Evolutionary conservation across 2,329 filamentous ascomycete genomes (phyloP).

Genomic region (Nectriaceae sp.): DNA sequence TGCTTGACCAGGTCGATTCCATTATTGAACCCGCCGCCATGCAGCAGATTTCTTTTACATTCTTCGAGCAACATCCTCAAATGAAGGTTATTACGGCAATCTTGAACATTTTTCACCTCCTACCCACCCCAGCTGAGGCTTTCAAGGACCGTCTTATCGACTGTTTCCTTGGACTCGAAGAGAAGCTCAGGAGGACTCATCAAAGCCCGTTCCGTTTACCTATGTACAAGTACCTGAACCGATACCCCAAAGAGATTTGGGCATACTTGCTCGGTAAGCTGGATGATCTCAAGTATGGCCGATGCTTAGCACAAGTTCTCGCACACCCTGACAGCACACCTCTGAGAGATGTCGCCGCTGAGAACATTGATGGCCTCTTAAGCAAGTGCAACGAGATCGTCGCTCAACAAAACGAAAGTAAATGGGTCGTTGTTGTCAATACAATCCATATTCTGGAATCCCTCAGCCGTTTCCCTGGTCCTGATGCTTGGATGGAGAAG

Average conservation of each 20-base stretch:
- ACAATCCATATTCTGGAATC: conserved; percentile 84
- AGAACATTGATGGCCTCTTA: conserved; percentile 73
- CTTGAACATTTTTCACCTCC: conserved; percentile 95
- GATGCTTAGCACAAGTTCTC: conserved; percentile 87
- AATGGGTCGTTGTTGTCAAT: conserved; percentile 74
- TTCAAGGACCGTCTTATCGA: conserved; percentile 92
- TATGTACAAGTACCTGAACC: conserved; percentile 89
- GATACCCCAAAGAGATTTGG: conserved; percentile 89
- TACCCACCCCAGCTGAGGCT: conserved; percentile 83
- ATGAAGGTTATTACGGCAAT: conserved; percentile 97
- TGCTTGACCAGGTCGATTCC: conserved; percentile 92
- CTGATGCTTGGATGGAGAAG: conserved; percentile 71
- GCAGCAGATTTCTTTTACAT: conserved; percentile 90
- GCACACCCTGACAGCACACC: conserved; percentile 72
- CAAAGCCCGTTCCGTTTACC: conserved; percentile 90
- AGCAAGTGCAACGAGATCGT: conserved; percentile 65
- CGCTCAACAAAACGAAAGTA: conserved; percentile 69
- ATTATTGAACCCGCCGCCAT: conserved; percentile 80
- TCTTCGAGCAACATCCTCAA: conserved; percentile 87
- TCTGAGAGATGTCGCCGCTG: conserved; percentile 73
- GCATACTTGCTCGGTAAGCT: conserved; percentile 75
- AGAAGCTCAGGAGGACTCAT: conserved; percentile 80
- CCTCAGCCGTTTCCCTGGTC: conserved; percentile 66
- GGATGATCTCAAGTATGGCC: conserved; percentile 83
- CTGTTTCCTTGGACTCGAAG: conserved; percentile 85